Evolutionary conservation across 345 rosid species (phyloP).

Genomic region (Bretschneidera sinensis): DNA sequence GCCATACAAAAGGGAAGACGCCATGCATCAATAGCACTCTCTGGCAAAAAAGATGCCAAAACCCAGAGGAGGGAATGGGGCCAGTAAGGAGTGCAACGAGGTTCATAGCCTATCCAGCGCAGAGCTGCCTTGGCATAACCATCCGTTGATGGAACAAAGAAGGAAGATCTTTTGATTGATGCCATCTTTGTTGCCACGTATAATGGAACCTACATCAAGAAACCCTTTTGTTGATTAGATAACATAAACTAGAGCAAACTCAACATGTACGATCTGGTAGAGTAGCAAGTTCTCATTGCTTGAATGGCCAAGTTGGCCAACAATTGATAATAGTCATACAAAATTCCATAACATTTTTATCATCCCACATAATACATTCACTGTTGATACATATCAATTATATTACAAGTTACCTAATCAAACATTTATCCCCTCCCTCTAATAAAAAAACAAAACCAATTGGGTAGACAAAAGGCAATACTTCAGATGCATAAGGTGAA

Average conservation of each 20-base stretch:
- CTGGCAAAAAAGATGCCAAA: constrained; percentile 41
- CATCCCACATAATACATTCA: no score
- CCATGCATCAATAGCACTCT: constrained; percentile 45
- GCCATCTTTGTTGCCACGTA: constrained; percentile 91
- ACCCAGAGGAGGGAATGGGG: constrained; percentile 69
- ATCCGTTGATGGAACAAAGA: constrained; percentile 66
- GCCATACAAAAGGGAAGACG: constrained; percentile 43
- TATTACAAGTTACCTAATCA: no score
- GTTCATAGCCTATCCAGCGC: constrained; percentile 63
- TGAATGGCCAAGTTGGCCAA: no score
- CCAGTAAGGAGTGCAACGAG: constrained; percentile 81
- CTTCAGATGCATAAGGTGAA: neutral
- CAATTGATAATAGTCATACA: no score
- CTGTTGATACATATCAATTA: no score
- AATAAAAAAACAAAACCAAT: no score
- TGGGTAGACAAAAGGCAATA: no score
- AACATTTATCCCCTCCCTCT: no score
- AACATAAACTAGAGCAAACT: neutral
- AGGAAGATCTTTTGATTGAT: constrained; percentile 62
- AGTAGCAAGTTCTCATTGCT: neutral
- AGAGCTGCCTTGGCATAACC: constrained; percentile 61
- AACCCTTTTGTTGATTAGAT: neutral
- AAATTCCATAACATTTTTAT: no score
- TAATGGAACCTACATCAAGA: constrained; percentile 56
- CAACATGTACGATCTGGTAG: no score